Percentiles rank a stretch among this genome's conserved stretches.
Evolutionary conservation across 1,139 yeast genomes (phyloP).

Genomic region (Hyphopichia burtonii): DNA sequence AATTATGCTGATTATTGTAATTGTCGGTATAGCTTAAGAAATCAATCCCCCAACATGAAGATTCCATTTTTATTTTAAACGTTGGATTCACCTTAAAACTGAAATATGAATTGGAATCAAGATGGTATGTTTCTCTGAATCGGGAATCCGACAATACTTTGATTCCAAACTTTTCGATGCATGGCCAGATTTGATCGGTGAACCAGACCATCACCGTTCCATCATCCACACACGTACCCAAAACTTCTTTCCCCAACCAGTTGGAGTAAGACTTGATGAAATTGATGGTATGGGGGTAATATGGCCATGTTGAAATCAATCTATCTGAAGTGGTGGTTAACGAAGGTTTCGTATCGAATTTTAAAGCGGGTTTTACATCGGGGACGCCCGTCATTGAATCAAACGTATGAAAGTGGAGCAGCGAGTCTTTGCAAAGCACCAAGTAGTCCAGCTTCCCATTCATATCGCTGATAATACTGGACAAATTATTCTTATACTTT

Average conservation of each 20-base stretch:
- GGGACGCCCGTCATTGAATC: conserved; percentile 22
- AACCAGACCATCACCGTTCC: conserved; percentile 52
- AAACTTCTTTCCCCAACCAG: conserved; percentile 31
- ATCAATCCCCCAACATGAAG: conserved; percentile 71
- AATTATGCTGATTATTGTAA: conserved; percentile 25
- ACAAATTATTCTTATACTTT: conserved; percentile 38
- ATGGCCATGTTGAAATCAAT: conserved; percentile 46
- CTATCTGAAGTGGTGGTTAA: conserved; percentile 38
- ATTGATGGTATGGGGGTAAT: conserved; percentile 59
- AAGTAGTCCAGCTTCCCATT: conserved; percentile 17
- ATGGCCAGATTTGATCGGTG: conserved; percentile 23
- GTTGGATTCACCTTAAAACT: conserved; percentile 30
- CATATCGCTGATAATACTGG: conserved; percentile 14
- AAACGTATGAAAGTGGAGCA: conserved; percentile 28
- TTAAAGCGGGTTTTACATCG: conserved; percentile 18
- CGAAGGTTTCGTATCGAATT: conserved; percentile 41
- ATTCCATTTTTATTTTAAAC: conserved; percentile 33
- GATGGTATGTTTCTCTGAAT: not conserved
- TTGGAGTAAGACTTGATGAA: conserved; percentile 25
- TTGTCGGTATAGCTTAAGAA: conserved; percentile 20
- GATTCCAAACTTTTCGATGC: conserved; percentile 12
- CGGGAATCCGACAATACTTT: not conserved
- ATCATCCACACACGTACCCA: conserved; percentile 56
- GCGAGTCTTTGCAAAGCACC: conserved; percentile 29
- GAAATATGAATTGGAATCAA: conserved; percentile 10